phyloP scores from a whole-genome alignment of 352 stramenopile genomes.

The Globisporangium abappressorium region DNA sequence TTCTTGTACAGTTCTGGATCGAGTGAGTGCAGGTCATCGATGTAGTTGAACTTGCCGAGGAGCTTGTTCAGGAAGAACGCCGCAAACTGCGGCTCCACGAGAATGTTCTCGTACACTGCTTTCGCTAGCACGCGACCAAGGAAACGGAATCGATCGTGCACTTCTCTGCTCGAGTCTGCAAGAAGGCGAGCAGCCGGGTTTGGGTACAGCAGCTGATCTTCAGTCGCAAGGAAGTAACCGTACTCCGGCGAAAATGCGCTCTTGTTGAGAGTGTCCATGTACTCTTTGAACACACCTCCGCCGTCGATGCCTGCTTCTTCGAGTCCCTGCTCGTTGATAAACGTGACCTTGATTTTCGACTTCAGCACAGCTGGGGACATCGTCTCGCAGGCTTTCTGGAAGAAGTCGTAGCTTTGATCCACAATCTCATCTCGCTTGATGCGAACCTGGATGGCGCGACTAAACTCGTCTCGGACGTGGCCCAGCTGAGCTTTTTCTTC shows the following conservation, averaged over 20 bases:
- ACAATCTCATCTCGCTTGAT: slow-evolving; percentile 87
- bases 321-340: slow-evolving; percentile 91
- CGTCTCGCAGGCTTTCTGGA: slow-evolving; percentile 56
- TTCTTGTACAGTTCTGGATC: slow-evolving; percentile 95
- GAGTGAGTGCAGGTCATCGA: slow-evolving; percentile 92
- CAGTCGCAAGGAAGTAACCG: slow-evolving; percentile 82
- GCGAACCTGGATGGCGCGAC: slow-evolving; percentile 44
- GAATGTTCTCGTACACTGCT: slow-evolving; percentile 94
- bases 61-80: slow-evolving; percentile 97
- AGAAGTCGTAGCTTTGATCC: slow-evolving; percentile 84
- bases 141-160: slow-evolving; percentile 94
- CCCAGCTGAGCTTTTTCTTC: slow-evolving; percentile 51
- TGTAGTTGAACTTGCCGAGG: slow-evolving; percentile 85
- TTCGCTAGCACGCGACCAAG: slow-evolving; percentile 95
- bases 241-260: slow-evolving; percentile 87
- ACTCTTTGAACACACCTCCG: slow-evolving; percentile 98
- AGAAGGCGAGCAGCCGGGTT: slow-evolving; percentile 86
- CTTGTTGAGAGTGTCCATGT: slow-evolving; percentile 88
- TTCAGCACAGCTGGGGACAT: slow-evolving; percentile 77
- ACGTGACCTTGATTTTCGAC: slow-evolving; percentile 88
- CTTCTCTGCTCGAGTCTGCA: slow-evolving; percentile 68
- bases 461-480: slow-evolving; percentile 60
- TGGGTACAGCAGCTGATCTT: slow-evolving; percentile 90
- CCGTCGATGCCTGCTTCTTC: slow-evolving; percentile 96
- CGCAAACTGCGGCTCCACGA: slow-evolving; percentile 96